Conservation (phyloP, 2,329 filamentous ascomycete species). For the Epichloe baconii region DNA sequence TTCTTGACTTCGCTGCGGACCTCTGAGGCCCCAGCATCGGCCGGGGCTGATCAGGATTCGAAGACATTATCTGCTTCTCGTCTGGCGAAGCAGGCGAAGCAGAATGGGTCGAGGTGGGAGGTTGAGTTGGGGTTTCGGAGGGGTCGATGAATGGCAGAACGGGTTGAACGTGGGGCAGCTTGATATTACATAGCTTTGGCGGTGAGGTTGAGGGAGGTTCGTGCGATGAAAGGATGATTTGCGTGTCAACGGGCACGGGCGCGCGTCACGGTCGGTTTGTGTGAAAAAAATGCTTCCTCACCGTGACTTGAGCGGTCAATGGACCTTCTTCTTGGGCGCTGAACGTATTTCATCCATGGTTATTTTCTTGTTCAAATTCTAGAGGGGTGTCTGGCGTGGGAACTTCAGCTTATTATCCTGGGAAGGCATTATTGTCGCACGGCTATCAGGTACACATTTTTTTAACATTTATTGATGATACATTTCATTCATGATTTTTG, state of each 20-base stretch:
- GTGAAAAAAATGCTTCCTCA: neutral
- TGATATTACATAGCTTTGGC: neutral
- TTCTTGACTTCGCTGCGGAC: conserved; percentile 44
- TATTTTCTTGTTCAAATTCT: no score
- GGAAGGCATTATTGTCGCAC: no score
- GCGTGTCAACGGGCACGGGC: no score
- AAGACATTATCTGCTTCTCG: conserved; percentile 5
- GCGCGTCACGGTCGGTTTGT: neutral
- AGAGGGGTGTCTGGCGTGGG: no score
- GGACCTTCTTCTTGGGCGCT: no score
- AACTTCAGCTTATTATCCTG: no score
- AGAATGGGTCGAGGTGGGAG: neutral
- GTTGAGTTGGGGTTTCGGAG: conserved; percentile 1
- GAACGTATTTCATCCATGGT: no score
- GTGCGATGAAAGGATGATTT: neutral
- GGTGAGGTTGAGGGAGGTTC: neutral
- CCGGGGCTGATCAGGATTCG: conserved; percentile 2
- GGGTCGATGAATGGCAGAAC: neutral
- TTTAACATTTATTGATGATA: no score
- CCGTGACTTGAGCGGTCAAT: no score
- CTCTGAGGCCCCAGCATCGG: conserved; percentile 14
- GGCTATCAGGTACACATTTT: no score
- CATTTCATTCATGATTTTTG: no score
- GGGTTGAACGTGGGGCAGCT: neutral
- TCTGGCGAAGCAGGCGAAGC: neutral